A percentile compares a stretch with the other conserved stretches of the same genome.
phyloP scores from a whole-genome alignment of 257 asterid species.

The Apocynum venetum region DNA sequence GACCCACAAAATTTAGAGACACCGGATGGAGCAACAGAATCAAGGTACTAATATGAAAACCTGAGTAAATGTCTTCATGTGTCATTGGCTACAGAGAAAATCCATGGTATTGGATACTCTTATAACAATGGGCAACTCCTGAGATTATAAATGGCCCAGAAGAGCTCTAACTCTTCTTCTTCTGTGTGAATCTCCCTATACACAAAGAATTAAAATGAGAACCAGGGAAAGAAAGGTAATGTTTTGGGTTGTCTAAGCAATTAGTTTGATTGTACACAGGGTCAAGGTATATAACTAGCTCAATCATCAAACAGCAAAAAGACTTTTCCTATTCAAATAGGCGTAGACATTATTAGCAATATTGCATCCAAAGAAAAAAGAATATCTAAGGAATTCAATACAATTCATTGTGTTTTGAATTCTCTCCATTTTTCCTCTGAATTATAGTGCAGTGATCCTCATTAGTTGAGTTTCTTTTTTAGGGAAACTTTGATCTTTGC shows the following conservation, averaged over 20 bases:
- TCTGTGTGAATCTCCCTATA: neutral
- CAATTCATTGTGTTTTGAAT: too few species aligned
- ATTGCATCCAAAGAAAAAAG: too few species aligned
- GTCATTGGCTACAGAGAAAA: neutral
- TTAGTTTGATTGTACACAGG: neutral
- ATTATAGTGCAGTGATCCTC: too few species aligned
- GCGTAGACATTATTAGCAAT: too few species aligned
- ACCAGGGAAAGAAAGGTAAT: neutral
- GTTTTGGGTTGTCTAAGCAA: neutral
- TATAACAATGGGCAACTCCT: neutral
- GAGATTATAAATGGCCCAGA: neutral
- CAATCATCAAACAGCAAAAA: neutral
- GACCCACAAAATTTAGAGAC: conserved; percentile 24
- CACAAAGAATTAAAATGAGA: neutral
- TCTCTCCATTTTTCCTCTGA: too few species aligned
- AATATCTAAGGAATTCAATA: too few species aligned
- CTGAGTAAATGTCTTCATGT: neutral
- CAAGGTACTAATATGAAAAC: conserved; percentile 32
- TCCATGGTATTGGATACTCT: neutral
- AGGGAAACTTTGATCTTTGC: too few species aligned
- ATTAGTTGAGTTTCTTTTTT: too few species aligned
- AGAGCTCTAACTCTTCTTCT: neutral
- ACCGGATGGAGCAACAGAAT: conserved; percentile 24
- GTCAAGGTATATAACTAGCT: neutral
- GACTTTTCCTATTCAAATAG: neutral